phyloP scores from a whole-genome alignment of 2,329 filamentous ascomycete genomes.

The Macrophomina phaseolina region DNA sequence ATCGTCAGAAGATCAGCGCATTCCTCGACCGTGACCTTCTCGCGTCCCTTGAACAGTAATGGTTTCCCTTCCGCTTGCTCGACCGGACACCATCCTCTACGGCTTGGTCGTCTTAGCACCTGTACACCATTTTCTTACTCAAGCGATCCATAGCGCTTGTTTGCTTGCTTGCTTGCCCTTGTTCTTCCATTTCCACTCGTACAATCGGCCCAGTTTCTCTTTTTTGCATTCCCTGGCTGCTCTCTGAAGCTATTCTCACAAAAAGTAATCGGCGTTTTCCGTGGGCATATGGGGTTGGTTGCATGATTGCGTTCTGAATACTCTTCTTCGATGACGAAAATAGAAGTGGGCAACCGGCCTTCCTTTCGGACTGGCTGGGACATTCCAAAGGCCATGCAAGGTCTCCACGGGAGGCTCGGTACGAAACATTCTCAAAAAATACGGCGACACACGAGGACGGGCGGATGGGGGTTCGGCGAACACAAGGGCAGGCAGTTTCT shows the following conservation, averaged over 20 bases:
- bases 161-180: conserved; percentile 1
- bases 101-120: conserved; percentile 23
- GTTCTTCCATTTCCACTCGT: neutral
- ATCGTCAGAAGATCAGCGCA: conserved; percentile 61
- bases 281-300: conserved; percentile 27
- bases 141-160: conserved; percentile 20
- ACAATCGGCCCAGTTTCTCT: neutral
- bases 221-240: conserved; percentile 22
- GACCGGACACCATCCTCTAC: conserved; percentile 8
- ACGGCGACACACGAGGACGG: conserved; percentile 13
- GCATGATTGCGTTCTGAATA: conserved; percentile 27
- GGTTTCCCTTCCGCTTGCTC: conserved; percentile 1
- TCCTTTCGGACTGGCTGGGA: conserved; percentile 16
- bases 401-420: conserved; percentile 7
- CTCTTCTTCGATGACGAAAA: conserved; percentile 23
- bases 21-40: conserved; percentile 59
- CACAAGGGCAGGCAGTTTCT: neutral
- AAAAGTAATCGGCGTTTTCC: conserved; percentile 27
- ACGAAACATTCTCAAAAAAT: conserved; percentile 13
- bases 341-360: conserved; percentile 25
- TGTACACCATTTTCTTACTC: conserved; percentile 22
- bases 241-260: conserved; percentile 17
- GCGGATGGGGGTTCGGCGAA: conserved; percentile 2
- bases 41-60: conserved; percentile 55
- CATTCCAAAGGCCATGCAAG: conserved; percentile 16